Evolutionary conservation across 176 grass and related monocot genomes (phyloP).

Genomic region (Phoenix dactylifera): DNA sequence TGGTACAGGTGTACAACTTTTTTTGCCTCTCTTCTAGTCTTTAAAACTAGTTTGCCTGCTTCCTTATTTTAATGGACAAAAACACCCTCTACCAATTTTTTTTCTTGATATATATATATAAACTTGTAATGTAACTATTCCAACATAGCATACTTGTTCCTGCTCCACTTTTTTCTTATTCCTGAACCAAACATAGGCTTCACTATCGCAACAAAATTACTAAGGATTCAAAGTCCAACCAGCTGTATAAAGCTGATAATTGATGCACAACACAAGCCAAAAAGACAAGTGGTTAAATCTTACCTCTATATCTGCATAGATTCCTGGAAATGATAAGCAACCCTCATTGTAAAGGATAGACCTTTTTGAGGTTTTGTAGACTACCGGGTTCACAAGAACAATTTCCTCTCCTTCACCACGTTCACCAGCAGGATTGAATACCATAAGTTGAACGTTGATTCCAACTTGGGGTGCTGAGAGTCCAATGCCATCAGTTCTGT

Average conservation of each 20-base stretch:
- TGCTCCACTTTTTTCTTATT: too few relatives aligned
- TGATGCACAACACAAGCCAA: not conserved
- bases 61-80: too few relatives aligned
- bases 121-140: too few relatives aligned
- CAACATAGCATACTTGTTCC: too few relatives aligned
- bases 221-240: not conserved
- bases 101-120: too few relatives aligned
- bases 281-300: slow-evolving; percentile 22
- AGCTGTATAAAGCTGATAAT: not conserved
- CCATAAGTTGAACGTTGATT: slow-evolving; percentile 95
- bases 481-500: slow-evolving; percentile 92
- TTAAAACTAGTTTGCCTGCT: too few relatives aligned
- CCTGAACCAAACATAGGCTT: too few relatives aligned
- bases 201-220: too few relatives aligned
- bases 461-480: slow-evolving; percentile 93
- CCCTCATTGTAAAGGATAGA: slow-evolving; percentile 65
- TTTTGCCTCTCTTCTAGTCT: too few relatives aligned
- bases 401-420: slow-evolving; percentile 81
- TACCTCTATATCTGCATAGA: slow-evolving; percentile 88
- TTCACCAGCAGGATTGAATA: slow-evolving; percentile 79
- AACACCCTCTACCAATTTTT: too few relatives aligned
- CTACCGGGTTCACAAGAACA: slow-evolving; percentile 79
- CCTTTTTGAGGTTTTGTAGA: slow-evolving; percentile 65
- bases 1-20: too few relatives aligned
- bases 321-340: slow-evolving; percentile 92